Evolutionary conservation across 768 basidiomycete genomes (phyloP), one percentile per base, ranked within the genome.

Genomic region (Termitomyces titanicus): DNA sequence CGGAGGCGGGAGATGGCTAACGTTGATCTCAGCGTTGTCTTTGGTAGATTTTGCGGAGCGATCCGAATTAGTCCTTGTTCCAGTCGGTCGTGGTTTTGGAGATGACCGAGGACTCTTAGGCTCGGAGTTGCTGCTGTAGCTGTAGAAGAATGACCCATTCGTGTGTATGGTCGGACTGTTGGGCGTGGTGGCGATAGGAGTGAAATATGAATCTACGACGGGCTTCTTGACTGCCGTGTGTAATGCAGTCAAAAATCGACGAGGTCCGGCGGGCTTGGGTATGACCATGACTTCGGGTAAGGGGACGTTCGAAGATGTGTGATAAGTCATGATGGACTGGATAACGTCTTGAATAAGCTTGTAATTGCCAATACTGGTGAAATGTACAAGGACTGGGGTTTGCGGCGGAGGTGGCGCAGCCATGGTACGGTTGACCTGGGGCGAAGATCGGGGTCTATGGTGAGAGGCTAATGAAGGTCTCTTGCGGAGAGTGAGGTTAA

Each of bases 261-360:
- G 84, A 7, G 97, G 97, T 5, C 97, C 96, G 17, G 91, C 95
- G 10, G 96, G 96, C 71, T 98, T 99, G 20, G 95, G 96, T 37
- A 98, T 88, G 61, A 99, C 92, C 81, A 98, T 91, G 27, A 99
- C 84, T 63, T 99, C 97, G 1, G 97, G 88, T 11, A 89, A 68
- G 15, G 78, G 74, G 22, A 73, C 66, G 64, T 74, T 56, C 11
- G 79, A 71, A 34, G 73, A 69, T 20, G 71, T 63, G 50, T 80
- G 80, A 1, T 78, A 76, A 37, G 68, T 68, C 58, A 88, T 73
- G 18, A 86, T 74, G 17, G 82, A 83, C 61, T 94, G 88, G 18
- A 98, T 78, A 11, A 87, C 77, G 61, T 98, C 94, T 65, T 91
- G 92, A 49, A 95, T 86, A 34, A 80, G 64, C 68, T 92, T 95